Conservation (phyloP, 2,329 filamentous ascomycete genomes). For the Alternaria triticimaculans region DNA sequence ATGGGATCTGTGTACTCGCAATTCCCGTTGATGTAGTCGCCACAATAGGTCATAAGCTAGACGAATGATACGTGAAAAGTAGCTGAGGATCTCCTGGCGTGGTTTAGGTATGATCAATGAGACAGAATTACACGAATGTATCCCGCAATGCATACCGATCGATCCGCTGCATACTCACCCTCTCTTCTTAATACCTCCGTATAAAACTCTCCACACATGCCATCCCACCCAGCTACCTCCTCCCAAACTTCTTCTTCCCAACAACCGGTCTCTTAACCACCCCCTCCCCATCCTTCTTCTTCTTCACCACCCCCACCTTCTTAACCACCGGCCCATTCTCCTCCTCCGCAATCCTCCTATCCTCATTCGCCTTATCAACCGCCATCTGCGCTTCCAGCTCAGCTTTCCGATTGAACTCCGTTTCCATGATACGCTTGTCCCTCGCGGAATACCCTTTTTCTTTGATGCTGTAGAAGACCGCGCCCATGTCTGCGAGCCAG, state of each 20-base stretch:
- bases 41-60: background rate
- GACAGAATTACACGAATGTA: background rate
- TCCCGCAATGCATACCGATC: background rate
- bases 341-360: constrained; percentile 56
- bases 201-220: background rate
- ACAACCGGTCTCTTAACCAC: constrained; percentile 51
- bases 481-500: constrained; percentile 95
- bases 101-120: background rate
- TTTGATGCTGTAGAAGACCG: constrained; percentile 96
- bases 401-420: constrained; percentile 90
- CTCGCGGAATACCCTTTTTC: constrained; percentile 93
- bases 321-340: constrained; percentile 39
- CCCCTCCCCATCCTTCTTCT: constrained; percentile 44
- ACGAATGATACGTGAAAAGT: background rate
- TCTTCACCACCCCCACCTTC: constrained; percentile 31
- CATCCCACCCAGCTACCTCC: constrained; percentile 9
- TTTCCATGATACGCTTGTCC: constrained; percentile 86
- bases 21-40: background rate
- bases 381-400: constrained; percentile 94
- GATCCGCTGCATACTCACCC: background rate
- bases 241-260: constrained; percentile 36
- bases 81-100: background rate
- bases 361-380: constrained; percentile 75
- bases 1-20: background rate
- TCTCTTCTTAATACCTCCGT: background rate